Conservation (phyloP, 192 early-diverging fungal genomes). For the Umbelopsis vinacea region DNA sequence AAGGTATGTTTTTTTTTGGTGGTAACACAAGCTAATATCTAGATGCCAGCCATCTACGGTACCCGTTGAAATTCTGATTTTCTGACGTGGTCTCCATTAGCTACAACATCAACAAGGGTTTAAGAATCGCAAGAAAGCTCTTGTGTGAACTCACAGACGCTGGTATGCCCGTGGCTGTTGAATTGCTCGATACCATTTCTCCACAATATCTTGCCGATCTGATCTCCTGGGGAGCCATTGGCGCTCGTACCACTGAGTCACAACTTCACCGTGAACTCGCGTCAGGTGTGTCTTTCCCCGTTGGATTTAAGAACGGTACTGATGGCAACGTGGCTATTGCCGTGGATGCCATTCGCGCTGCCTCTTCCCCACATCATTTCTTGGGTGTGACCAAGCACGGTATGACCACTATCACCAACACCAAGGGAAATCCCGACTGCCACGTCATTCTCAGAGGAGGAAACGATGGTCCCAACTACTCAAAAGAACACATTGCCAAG, state of each 20-base stretch:
- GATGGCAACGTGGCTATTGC: constrained; percentile 86
- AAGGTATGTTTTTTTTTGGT: constrained; percentile 43
- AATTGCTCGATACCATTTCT: constrained; percentile 93
- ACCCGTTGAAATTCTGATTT: no score
- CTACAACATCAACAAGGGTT: constrained; percentile 97
- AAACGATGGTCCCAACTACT: constrained; percentile 89
- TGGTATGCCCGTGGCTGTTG: constrained; percentile 87
- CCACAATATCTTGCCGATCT: constrained; percentile 95
- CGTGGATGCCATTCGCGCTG: constrained; percentile 75
- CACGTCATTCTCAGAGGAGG: constrained; percentile 93
- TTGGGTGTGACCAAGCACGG: constrained; percentile 95
- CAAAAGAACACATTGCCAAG: constrained; percentile 59
- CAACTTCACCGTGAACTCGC: constrained; percentile 96
- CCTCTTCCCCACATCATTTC: constrained; percentile 85
- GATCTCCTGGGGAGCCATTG: constrained; percentile 97
- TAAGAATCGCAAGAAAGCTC: constrained; percentile 82
- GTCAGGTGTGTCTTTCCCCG: constrained; percentile 91
- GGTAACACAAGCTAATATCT: constrained; percentile 9
- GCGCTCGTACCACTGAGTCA: constrained; percentile 94
- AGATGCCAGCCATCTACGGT: constrained; percentile 1
- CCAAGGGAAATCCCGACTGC: constrained; percentile 81
- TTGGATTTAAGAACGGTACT: constrained; percentile 99
- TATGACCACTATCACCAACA: constrained; percentile 86
- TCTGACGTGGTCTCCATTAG: no score
- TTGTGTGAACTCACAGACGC: constrained; percentile 78